phyloP scores from a whole-genome alignment of 179 eudicot species.

The Heliamphora pulchella region DNA sequence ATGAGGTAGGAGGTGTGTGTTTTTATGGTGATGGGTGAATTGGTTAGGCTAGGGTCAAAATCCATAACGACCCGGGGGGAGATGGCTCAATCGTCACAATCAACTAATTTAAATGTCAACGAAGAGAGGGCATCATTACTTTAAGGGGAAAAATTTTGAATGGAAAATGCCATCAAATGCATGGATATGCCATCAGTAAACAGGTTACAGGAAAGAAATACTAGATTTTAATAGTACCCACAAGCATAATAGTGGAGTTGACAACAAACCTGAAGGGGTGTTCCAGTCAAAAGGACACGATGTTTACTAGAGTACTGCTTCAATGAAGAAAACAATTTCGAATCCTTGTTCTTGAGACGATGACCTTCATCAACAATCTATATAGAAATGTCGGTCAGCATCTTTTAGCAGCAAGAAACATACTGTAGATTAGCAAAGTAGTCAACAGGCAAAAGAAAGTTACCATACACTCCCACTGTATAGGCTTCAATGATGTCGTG shows the following conservation, averaged over 20 bases:
- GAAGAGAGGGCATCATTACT: background rate
- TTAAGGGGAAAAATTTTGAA: background rate
- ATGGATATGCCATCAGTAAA: background rate
- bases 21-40: no score
- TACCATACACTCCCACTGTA: slow-evolving; percentile 96
- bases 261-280: slow-evolving; percentile 88
- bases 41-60: no score
- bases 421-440: slow-evolving; percentile 2
- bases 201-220: background rate
- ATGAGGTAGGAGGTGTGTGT: no score
- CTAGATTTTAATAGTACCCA: background rate
- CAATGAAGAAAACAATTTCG: slow-evolving; percentile 73
- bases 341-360: slow-evolving; percentile 96
- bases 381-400: slow-evolving; percentile 16
- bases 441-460: slow-evolving; percentile 12
- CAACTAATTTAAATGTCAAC: background rate
- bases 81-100: no score
- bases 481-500: slow-evolving; percentile 63
- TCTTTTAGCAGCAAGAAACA: background rate
- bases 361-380: slow-evolving; percentile 99
- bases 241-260: background rate
- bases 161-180: background rate
- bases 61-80: no score
- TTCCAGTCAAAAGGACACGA: slow-evolving; percentile 91
- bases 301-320: slow-evolving; percentile 67